Conservation (phyloP, 108 stramenopile species). For the Stephanodiscus minutulus region DNA sequence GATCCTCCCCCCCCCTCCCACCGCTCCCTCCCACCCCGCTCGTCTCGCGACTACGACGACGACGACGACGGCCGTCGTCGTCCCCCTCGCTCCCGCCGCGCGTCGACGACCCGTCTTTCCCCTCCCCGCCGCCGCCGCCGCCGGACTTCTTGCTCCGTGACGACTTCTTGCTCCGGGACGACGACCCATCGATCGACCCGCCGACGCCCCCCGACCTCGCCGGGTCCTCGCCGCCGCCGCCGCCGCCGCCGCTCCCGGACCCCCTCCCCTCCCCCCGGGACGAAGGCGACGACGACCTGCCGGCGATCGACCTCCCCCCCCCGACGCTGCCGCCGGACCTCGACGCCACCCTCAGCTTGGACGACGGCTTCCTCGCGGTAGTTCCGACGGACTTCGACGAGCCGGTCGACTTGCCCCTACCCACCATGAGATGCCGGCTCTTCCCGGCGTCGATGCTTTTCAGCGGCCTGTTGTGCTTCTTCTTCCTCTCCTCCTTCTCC, state of each 20-base stretch:
- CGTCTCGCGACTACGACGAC: no score
- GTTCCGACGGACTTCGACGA: conserved; percentile 1
- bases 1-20: no score
- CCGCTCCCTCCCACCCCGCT: no score
- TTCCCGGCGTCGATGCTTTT: not conserved
- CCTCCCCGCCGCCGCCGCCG: not conserved
- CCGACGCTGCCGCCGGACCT: no score
- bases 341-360: no score
- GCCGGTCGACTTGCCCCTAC: not conserved
- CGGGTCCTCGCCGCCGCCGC: not conserved
- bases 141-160: not conserved
- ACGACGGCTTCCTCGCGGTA: not conserved
- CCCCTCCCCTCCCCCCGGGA: not conserved
- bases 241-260: not conserved
- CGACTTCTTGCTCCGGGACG: not conserved
- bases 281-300: not conserved
- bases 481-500: no score
- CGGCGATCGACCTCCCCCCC: not conserved
- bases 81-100: no score
- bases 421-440: not conserved
- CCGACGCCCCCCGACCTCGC: not conserved
- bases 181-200: no score
- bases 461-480: not conserved
- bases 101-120: no score
- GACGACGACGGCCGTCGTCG: no score